Evolutionary conservation across 2,329 filamentous ascomycete genomes (phyloP).

Genomic region (Monosporascus ibericus): DNA sequence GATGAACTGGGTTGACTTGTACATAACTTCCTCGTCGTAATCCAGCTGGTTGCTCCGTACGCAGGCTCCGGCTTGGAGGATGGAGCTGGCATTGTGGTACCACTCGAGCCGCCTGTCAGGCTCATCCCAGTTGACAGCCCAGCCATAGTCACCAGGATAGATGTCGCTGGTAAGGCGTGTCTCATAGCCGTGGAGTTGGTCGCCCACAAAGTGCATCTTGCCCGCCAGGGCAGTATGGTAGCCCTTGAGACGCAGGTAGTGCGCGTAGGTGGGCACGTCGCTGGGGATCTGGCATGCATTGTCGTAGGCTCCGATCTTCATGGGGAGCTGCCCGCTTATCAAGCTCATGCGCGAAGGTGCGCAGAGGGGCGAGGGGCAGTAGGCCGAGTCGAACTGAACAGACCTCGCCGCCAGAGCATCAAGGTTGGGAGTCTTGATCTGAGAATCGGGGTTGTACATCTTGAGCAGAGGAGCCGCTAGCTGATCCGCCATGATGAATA

Average conservation of each 20-base stretch:
- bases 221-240: constrained; percentile 89
- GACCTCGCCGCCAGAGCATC: constrained; percentile 74
- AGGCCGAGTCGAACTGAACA: constrained; percentile 88
- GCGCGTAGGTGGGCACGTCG: constrained; percentile 84
- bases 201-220: constrained; percentile 97
- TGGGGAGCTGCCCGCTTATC: constrained; percentile 86
- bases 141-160: constrained; percentile 90
- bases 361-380: constrained; percentile 89
- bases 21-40: constrained; percentile 95
- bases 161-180: constrained; percentile 90
- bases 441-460: constrained; percentile 83
- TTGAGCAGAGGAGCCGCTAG: constrained; percentile 84
- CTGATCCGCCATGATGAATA: constrained; percentile 97
- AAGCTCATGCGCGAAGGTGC: constrained; percentile 91
- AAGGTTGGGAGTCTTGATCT: constrained; percentile 88
- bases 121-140: constrained; percentile 94
- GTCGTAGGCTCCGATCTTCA: constrained; percentile 87
- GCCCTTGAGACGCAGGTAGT: constrained; percentile 77
- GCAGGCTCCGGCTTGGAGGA: constrained; percentile 82
- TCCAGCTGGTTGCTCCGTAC: constrained; percentile 92
- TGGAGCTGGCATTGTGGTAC: constrained; percentile 95
- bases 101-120: constrained; percentile 81
- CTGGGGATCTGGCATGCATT: constrained; percentile 81
- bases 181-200: constrained; percentile 92
- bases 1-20: constrained; percentile 80